Evolutionary conservation across 2,329 filamentous ascomycete genomes (phyloP).

Genomic region (Diaporthe sp.): DNA sequence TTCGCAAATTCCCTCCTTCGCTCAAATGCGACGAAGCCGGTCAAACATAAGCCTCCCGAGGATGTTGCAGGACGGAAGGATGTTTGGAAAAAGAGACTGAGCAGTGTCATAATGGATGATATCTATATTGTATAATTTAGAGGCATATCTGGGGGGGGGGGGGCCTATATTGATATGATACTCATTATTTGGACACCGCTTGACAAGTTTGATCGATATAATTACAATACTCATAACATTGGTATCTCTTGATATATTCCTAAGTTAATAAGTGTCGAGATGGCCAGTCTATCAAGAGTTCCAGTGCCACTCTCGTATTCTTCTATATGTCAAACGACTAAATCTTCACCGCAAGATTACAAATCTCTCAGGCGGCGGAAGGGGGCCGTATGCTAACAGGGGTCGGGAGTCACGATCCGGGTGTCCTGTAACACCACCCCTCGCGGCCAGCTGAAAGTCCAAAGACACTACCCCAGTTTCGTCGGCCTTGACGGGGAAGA

Average conservation of each 20-base stretch:
- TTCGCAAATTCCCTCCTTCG: neutral
- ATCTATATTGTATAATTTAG: neutral
- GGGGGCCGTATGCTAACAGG: neutral
- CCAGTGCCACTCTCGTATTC: no score
- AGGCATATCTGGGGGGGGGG: no score
- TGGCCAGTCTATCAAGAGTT: no score
- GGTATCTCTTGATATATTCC: no score
- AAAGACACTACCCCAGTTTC: conserved; percentile 16
- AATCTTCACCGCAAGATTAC: neutral
- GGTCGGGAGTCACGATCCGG: neutral
- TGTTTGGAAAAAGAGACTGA: neutral
- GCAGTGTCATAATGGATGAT: neutral
- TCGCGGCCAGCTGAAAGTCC: conserved; percentile 18
- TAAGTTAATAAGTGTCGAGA: no score
- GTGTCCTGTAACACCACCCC: neutral
- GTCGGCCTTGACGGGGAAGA: conserved; percentile 26
- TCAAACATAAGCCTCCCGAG: neutral
- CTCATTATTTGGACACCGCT: no score
- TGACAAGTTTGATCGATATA: no score
- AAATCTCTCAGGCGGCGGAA: neutral
- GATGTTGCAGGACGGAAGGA: neutral
- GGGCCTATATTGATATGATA: no score
- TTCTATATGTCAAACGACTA: neutral
- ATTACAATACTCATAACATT: no score
- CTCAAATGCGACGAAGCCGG: neutral